A percentile compares a stretch with the other conserved stretches of the same genome.
These are phyloP conservation scores for Pseudonitzschia multistriata DNA, from an alignment of 108 stramenopile species.

Conservation along the genomic window DNA sequence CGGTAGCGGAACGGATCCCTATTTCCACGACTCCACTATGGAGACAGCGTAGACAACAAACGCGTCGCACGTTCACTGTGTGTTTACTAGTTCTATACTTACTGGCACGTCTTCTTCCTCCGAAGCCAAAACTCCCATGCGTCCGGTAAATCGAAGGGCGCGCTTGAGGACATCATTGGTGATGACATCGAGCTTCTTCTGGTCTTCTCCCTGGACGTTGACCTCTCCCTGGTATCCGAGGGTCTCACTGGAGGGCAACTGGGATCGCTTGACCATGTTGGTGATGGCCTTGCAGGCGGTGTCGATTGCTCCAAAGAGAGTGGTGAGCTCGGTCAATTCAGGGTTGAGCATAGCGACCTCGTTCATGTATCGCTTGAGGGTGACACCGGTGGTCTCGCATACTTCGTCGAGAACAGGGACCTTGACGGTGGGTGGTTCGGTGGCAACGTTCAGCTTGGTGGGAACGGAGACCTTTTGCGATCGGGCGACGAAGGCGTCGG, in stretches of 20 bases:
- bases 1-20: no score
- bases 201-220: constrained; percentile 85
- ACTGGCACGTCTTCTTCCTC: constrained; percentile 84
- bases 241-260: constrained; percentile 62
- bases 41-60: neutral
- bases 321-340: constrained; percentile 60
- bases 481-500: constrained; percentile 1
- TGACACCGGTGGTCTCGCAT: constrained; percentile 71
- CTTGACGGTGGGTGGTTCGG: constrained; percentile 5
- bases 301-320: constrained; percentile 78
- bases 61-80: neutral
- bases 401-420: constrained; percentile 72
- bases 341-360: constrained; percentile 73
- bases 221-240: constrained; percentile 72
- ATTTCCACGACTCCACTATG: neutral
- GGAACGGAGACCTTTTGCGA: neutral
- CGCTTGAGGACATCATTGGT: constrained; percentile 95
- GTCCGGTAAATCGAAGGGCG: constrained; percentile 86
- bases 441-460: constrained; percentile 4
- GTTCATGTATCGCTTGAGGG: constrained; percentile 64
- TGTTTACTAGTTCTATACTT: no score
- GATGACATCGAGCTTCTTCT: constrained; percentile 93
- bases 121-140: constrained; percentile 73
- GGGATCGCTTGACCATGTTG: constrained; percentile 63
- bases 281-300: constrained; percentile 82